These are phyloP conservation scores for Phytopythium vexans DNA, from an alignment of 352 stramenopile species.

Conservation along the genomic window DNA sequence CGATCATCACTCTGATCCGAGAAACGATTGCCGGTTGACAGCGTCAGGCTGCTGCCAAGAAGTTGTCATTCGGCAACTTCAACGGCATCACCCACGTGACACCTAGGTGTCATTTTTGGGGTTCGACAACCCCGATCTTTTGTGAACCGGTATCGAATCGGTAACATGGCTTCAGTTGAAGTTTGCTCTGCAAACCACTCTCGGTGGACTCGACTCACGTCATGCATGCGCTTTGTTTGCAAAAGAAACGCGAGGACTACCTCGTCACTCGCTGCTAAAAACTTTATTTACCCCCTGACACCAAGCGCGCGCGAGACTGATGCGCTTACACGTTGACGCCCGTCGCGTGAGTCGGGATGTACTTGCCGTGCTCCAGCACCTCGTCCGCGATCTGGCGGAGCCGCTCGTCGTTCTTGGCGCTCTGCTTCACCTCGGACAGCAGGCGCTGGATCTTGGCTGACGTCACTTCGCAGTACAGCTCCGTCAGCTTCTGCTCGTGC, in stretches of 20 bases:
- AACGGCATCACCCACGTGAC: background rate
- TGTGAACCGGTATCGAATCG: no score
- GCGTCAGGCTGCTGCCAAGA: background rate
- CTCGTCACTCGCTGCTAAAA: background rate
- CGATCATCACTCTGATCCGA: background rate
- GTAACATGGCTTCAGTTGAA: no score
- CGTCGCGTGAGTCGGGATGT: constrained; percentile 75
- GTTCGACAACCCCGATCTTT: background rate
- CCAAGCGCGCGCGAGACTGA: background rate
- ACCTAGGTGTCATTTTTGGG: background rate
- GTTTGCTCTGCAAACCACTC: no score
- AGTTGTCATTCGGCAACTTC: constrained; percentile 1
- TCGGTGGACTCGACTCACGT: no score
- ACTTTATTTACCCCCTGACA: background rate
- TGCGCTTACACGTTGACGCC: constrained; percentile 53
- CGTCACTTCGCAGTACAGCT: constrained; percentile 76
- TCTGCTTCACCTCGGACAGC: constrained; percentile 57
- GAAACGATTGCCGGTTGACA: no score
- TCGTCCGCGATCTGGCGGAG: constrained; percentile 77
- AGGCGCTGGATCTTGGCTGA: constrained; percentile 65
- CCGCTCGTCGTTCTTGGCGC: constrained; percentile 58
- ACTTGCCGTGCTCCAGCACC: constrained; percentile 69
- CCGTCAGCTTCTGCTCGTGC: constrained; percentile 77
- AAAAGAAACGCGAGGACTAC: constrained; percentile 1
- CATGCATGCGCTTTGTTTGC: background rate